Evolutionary conservation across 805 yeast species (phyloP).

Genomic region (Spathaspora boniae): DNA sequence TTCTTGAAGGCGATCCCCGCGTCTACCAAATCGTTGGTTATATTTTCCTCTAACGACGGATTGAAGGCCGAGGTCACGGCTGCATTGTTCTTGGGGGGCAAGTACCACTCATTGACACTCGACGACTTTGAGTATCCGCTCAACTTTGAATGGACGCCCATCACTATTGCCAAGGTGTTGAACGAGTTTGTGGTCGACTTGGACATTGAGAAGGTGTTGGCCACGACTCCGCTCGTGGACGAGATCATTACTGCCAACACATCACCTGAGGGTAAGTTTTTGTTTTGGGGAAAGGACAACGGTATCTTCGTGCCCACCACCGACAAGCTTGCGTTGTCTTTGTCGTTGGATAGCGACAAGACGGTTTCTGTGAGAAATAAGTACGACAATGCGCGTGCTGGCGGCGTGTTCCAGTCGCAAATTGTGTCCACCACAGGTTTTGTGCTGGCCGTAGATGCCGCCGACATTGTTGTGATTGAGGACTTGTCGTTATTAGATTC

Average conservation of each 20-base stretch:
- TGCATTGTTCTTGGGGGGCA: constrained; percentile 54
- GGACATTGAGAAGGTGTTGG: constrained; percentile 25
- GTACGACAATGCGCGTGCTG: constrained; percentile 68
- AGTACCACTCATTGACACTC: constrained; percentile 35
- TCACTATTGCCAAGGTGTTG: constrained; percentile 48
- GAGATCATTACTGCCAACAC: constrained; percentile 32
- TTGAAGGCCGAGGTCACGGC: constrained; percentile 74
- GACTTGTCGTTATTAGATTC: constrained; percentile 50
- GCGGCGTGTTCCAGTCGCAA: constrained; percentile 75
- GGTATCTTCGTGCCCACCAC: constrained; percentile 54
- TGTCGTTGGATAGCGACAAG: constrained; percentile 58
- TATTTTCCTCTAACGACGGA: constrained; percentile 37
- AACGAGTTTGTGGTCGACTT: constrained; percentile 35
- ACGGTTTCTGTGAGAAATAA: constrained; percentile 55
- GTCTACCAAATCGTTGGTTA: constrained; percentile 57
- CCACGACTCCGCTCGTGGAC: constrained; percentile 13
- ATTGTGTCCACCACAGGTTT: constrained; percentile 31
- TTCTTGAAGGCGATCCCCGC: constrained; percentile 60
- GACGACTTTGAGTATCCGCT: constrained; percentile 52
- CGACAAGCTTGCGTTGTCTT: constrained; percentile 61
- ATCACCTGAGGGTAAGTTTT: constrained; percentile 43
- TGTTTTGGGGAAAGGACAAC: constrained; percentile 70
- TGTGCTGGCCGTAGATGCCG: constrained; percentile 42
- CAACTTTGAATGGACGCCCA: constrained; percentile 53
- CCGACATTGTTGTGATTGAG: constrained; percentile 65